A percentile compares a stretch with the other conserved stretches of the same genome.
Evolutionary conservation across 257 asterid genomes (phyloP).

Genomic region (Solanum lycopersicoides): DNA sequence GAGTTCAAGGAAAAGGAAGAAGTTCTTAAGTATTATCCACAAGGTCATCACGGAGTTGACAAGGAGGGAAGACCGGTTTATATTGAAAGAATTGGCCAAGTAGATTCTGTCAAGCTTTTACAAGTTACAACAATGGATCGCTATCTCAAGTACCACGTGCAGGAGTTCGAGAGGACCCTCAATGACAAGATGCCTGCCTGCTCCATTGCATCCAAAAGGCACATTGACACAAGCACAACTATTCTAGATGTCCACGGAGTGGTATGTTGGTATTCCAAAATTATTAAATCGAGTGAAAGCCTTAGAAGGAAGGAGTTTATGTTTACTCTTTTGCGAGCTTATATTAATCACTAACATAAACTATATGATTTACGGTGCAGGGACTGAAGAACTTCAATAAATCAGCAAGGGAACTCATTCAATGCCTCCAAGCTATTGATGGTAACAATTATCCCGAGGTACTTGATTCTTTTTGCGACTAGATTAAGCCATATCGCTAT

Average conservation of each 20-base stretch:
- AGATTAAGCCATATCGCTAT: background rate
- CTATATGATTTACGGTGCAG: constrained; percentile 20
- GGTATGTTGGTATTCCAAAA: constrained; percentile 30
- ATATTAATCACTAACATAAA: background rate
- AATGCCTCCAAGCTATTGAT: constrained; percentile 70
- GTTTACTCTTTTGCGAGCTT: background rate
- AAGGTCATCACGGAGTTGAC: constrained; percentile 93
- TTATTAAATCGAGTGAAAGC: background rate
- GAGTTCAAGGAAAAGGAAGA: constrained; percentile 75
- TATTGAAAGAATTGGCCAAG: constrained; percentile 79
- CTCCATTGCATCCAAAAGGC: constrained; percentile 69
- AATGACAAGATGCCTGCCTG: constrained; percentile 85
- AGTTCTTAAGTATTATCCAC: constrained; percentile 84
- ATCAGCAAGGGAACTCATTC: constrained; percentile 89
- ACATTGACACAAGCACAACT: constrained; percentile 95
- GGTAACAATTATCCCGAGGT: constrained; percentile 99
- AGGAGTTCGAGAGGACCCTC: constrained; percentile 90
- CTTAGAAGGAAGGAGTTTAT: background rate
- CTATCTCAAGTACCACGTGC: constrained; percentile 75
- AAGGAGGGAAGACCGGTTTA: constrained; percentile 89
- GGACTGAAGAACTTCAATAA: constrained; percentile 82
- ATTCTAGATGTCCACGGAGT: constrained; percentile 97
- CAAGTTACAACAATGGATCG: constrained; percentile 87
- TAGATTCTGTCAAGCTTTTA: constrained; percentile 79
- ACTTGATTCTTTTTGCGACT: background rate